Percentiles rank a stretch among this genome's conserved stretches.
These are phyloP conservation scores for Daldinia eschscholtzii DNA, from an alignment of 2,329 filamentous ascomycete genomes.

Conservation along the genomic window DNA sequence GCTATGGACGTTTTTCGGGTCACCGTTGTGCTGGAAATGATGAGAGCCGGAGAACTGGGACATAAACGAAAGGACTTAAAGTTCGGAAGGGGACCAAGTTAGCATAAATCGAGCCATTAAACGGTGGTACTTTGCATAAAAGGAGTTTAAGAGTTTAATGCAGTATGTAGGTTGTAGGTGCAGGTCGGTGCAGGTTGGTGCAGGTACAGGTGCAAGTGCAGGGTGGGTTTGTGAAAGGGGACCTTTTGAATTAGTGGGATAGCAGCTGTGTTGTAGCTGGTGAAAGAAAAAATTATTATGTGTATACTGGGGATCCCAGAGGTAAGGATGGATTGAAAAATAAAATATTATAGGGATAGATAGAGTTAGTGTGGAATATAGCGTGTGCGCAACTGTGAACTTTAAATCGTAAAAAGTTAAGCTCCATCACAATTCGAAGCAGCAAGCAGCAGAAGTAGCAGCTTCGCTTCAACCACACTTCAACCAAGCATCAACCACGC, in stretches of 20 bases:
- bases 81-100: conserved; percentile 48
- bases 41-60: conserved; percentile 75
- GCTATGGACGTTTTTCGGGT: conserved; percentile 52
- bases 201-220: too few species aligned
- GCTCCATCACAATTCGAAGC: conserved; percentile 7
- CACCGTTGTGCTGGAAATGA: conserved; percentile 54
- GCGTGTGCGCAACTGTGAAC: conserved; percentile 23
- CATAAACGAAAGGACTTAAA: conserved; percentile 87
- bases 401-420: conserved; percentile 30
- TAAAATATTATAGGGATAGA: background rate
- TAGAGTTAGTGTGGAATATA: conserved; percentile 1
- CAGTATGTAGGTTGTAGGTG: background rate
- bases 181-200: background rate
- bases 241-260: too few species aligned
- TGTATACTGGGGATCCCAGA: conserved; percentile 7
- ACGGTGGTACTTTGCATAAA: conserved; percentile 25
- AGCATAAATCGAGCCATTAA: conserved; percentile 44
- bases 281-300: conserved; percentile 17
- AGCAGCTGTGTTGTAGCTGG: too few species aligned
- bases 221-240: too few species aligned
- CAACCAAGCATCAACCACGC: too few species aligned
- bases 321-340: background rate
- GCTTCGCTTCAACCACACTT: background rate
- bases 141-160: conserved; percentile 29
- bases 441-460: background rate